These are phyloP conservation scores for Neurospora pannonica DNA, from an alignment of 495 filamentous ascomycete genomes.

Conservation along the genomic window DNA sequence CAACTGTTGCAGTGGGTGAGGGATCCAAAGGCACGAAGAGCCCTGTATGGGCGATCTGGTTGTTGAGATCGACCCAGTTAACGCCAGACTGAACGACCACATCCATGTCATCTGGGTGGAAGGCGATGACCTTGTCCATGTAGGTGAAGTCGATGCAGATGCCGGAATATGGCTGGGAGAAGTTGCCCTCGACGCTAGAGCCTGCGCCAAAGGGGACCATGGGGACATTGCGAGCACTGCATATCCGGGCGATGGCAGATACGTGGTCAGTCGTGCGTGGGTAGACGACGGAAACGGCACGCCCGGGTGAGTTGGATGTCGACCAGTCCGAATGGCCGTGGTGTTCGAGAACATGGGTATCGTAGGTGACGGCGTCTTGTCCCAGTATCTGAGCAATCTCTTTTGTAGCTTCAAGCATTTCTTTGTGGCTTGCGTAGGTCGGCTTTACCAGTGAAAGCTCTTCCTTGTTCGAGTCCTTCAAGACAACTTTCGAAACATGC, in stretches of 20 bases:
- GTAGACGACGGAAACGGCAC: constrained; percentile 66
- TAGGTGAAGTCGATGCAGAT: constrained; percentile 73
- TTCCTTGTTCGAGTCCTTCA: neutral
- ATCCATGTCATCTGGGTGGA: constrained; percentile 81
- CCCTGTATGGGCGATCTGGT: constrained; percentile 56
- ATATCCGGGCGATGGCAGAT: constrained; percentile 65
- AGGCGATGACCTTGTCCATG: constrained; percentile 70
- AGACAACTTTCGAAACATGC: neutral
- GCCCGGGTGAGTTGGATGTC: constrained; percentile 60
- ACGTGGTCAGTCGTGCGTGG: constrained; percentile 69
- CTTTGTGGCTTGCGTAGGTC: constrained; percentile 11
- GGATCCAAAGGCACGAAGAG: constrained; percentile 86
- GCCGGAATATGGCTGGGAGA: constrained; percentile 70
- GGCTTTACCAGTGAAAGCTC: neutral
- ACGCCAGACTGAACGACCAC: constrained; percentile 79
- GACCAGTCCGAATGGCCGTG: constrained; percentile 89
- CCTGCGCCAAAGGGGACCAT: constrained; percentile 84
- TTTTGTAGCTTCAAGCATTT: constrained; percentile 42
- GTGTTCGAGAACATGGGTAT: constrained; percentile 61
- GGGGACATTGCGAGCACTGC: constrained; percentile 65
- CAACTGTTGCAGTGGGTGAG: constrained; percentile 49
- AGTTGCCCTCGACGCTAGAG: constrained; percentile 77
- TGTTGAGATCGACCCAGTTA: constrained; percentile 78
- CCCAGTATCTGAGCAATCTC: constrained; percentile 48
- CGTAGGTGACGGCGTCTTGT: constrained; percentile 61